phyloP scores from a whole-genome alignment of 345 rosid genomes.

The Citrus cavaleriei region DNA sequence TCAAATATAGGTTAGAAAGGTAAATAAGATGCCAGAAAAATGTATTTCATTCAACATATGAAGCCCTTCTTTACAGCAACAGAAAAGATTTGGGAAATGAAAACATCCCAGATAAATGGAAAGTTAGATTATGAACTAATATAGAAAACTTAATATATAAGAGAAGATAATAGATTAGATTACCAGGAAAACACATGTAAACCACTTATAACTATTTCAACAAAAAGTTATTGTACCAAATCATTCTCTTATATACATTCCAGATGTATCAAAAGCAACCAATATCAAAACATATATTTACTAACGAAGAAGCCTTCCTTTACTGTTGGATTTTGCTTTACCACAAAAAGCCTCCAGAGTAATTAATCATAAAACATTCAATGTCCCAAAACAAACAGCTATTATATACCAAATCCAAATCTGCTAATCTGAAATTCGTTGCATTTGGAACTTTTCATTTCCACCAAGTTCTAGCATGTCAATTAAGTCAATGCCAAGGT shows the following conservation, averaged over 20 bases:
- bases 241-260: background rate
- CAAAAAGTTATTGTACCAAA: background rate
- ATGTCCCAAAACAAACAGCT: background rate
- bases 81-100: background rate
- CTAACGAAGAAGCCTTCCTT: background rate
- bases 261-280: background rate
- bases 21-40: constrained; percentile 1
- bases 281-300: background rate
- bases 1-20: constrained; percentile 23
- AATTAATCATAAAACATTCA: background rate
- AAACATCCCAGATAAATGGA: background rate
- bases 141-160: background rate
- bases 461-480: background rate
- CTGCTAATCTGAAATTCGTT: background rate
- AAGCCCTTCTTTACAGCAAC: background rate
- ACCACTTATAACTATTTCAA: background rate
- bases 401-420: background rate
- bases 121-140: background rate
- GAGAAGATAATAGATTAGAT: background rate
- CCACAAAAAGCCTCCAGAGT: background rate
- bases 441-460: background rate
- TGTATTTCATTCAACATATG: background rate
- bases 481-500: background rate
- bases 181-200: background rate
- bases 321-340: background rate